These are phyloP conservation scores for Scutellaria barbata DNA, from an alignment of 257 asterid genomes.

Conservation along the genomic window DNA sequence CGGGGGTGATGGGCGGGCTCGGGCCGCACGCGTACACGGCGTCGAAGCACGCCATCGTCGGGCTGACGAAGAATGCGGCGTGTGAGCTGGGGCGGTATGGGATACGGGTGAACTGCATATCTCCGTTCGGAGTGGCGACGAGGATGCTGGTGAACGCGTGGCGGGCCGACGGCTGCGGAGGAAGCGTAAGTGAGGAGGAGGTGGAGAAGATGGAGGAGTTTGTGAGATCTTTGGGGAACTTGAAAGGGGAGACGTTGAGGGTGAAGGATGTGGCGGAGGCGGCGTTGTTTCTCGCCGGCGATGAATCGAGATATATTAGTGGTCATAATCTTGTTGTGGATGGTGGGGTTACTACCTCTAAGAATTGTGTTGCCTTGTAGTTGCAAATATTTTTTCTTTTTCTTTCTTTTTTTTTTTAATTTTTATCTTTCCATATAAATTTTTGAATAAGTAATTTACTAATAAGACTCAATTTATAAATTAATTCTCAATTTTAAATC, in stretches of 20 bases:
- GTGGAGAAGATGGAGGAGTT: slow-evolving; percentile 74
- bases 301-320: slow-evolving; percentile 66
- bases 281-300: slow-evolving; percentile 60
- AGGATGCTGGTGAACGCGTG: slow-evolving; percentile 78
- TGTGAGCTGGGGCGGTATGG: slow-evolving; percentile 80
- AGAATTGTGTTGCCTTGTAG: slow-evolving; percentile 56
- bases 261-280: slow-evolving; percentile 62
- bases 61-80: slow-evolving; percentile 73
- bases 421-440: too few relatives aligned
- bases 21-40: slow-evolving; percentile 92
- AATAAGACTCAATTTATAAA: too few relatives aligned
- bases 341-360: slow-evolving; percentile 64
- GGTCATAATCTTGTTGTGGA: slow-evolving; percentile 74
- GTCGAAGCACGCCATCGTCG: slow-evolving; percentile 82
- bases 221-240: slow-evolving; percentile 61
- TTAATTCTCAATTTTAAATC: too few relatives aligned
- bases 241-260: slow-evolving; percentile 57
- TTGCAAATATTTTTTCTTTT: too few relatives aligned
- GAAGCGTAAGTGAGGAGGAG: slow-evolving; percentile 40
- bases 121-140: slow-evolving; percentile 95
- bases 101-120: slow-evolving; percentile 77
- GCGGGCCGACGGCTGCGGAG: slow-evolving; percentile 42
- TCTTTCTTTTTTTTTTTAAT: too few relatives aligned
- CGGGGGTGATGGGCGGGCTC: slow-evolving; percentile 70
- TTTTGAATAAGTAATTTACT: too few relatives aligned